Evolutionary conservation across 1,284 basidiomycete genomes (phyloP).

Genomic region (Microbotryum lychnidis-dioicae): DNA sequence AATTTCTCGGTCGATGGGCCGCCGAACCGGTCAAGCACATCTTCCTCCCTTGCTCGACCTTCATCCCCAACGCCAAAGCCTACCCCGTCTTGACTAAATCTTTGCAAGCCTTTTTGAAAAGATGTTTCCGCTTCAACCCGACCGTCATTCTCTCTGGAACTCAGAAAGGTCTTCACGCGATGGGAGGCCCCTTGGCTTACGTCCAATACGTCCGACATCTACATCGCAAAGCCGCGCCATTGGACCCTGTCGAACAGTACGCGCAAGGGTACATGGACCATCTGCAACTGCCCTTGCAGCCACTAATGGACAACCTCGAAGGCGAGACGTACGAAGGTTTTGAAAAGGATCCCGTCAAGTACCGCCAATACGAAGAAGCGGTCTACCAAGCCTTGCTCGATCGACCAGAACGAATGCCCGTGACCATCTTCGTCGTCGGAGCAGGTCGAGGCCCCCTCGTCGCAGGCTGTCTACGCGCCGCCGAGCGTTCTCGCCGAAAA

Average conservation of each 20-base stretch:
- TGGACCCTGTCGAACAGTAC: constrained; percentile 68
- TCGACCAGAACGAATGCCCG: constrained; percentile 52
- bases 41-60: constrained; percentile 78
- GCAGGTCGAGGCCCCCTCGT: constrained; percentile 93
- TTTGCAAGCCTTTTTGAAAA: constrained; percentile 76
- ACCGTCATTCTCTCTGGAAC: constrained; percentile 70
- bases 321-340: constrained; percentile 95
- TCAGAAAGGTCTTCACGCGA: constrained; percentile 54
- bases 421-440: constrained; percentile 81
- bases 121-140: constrained; percentile 59
- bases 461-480: constrained; percentile 70
- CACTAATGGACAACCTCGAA: constrained; percentile 92
- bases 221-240: constrained; percentile 46
- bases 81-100: constrained; percentile 94
- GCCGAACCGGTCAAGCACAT: constrained; percentile 84
- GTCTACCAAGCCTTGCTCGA: constrained; percentile 73
- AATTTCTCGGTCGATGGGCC: constrained; percentile 68
- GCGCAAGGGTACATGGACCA: constrained; percentile 90
- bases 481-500: constrained; percentile 56
- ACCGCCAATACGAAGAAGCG: constrained; percentile 89
- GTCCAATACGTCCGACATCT: constrained; percentile 58
- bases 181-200: constrained; percentile 80
- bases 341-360: constrained; percentile 96
- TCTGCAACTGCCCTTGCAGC: constrained; percentile 88
- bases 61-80: constrained; percentile 92